A percentile compares a stretch with the other conserved stretches of the same genome.
Conservation (phyloP, 345 rosid genomes). For the Populus alba region DNA sequence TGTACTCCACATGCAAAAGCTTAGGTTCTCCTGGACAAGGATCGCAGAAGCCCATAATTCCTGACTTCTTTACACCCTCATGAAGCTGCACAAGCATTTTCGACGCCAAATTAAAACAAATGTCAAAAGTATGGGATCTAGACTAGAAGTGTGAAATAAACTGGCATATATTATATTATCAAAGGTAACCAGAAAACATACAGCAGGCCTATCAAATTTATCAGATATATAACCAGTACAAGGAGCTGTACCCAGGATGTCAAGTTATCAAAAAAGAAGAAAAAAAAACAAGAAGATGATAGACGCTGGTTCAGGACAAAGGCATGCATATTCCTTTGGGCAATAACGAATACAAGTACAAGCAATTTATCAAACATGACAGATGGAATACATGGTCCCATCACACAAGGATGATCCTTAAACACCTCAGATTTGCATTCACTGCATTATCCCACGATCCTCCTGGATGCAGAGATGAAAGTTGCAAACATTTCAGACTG, state of each 20-base stretch:
- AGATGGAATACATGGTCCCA: background rate
- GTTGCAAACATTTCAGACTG: background rate
- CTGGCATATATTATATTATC: background rate
- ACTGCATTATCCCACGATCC: background rate
- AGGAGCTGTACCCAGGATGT: background rate
- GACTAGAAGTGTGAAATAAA: background rate
- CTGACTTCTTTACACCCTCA: slow-evolving; percentile 84
- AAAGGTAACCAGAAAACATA: background rate
- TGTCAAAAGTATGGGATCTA: background rate
- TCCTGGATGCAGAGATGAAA: background rate
- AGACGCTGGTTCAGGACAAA: too few relatives aligned
- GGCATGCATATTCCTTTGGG: background rate
- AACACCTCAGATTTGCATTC: background rate
- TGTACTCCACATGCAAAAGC: slow-evolving; percentile 65
- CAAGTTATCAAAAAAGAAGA: background rate
- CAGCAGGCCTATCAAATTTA: background rate
- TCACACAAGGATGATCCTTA: background rate
- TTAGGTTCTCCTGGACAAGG: slow-evolving; percentile 89
- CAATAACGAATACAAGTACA: background rate
- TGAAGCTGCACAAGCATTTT: slow-evolving; percentile 58
- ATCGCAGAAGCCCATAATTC: slow-evolving; percentile 96
- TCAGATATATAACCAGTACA: background rate
- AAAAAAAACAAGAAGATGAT: too few relatives aligned
- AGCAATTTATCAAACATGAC: background rate
- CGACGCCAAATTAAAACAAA: background rate